A percentile compares a stretch with the other conserved stretches of the same genome.
phyloP scores from a whole-genome alignment of 169 alveolate species.

The Theileria sp. region DNA sequence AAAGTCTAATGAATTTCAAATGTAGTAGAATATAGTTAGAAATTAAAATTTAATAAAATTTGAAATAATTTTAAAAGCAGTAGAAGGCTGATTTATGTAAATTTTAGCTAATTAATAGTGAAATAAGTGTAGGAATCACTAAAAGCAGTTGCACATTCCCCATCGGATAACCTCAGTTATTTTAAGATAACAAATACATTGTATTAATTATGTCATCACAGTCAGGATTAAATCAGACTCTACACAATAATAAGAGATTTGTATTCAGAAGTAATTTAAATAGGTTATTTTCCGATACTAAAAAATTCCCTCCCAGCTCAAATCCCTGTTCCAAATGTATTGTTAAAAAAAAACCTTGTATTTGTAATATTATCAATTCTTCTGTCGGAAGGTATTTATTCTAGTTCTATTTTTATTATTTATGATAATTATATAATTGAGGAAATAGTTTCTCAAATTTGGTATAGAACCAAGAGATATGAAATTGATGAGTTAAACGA shows the following conservation, averaged over 20 bases:
- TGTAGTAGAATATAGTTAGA: not conserved
- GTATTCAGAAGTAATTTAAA: conserved; percentile 54
- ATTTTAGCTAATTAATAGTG: not conserved
- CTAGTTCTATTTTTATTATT: not conserved
- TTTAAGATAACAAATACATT: not conserved
- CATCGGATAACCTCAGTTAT: not conserved
- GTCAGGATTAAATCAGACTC: conserved; percentile 11
- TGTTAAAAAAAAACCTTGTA: conserved; percentile 62
- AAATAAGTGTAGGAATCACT: not conserved
- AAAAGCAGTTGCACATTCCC: conserved; percentile 12
- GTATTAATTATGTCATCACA: conserved; percentile 23
- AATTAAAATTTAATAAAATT: not conserved
- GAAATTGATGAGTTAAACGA: conserved; percentile 68
- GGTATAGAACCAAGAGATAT: conserved; percentile 51
- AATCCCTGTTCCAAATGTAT: conserved; percentile 67
- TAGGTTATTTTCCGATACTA: conserved; percentile 42
- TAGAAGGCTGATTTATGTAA: not conserved
- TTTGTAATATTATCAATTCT: conserved; percentile 60
- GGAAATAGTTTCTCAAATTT: not conserved
- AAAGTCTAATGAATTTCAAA: not conserved
- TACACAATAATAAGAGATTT: conserved; percentile 56
- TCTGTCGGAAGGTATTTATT: conserved; percentile 61
- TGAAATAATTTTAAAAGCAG: not conserved
- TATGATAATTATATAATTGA: not conserved
- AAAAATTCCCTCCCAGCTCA: conserved; percentile 62